These are phyloP conservation scores for Plantago major DNA, from an alignment of 257 asterid species.

Conservation along the genomic window DNA sequence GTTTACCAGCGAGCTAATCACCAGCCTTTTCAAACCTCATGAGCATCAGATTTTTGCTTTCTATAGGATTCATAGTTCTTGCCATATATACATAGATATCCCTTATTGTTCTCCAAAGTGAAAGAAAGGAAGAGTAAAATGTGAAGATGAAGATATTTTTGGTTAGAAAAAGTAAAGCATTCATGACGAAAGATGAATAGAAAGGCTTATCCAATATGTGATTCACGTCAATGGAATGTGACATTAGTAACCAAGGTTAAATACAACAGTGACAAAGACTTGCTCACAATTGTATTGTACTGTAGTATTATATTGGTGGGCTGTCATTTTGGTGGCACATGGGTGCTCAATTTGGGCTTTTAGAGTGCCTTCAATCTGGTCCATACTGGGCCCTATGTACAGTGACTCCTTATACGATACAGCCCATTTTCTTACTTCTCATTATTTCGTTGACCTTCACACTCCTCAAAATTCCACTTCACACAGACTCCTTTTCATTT, in stretches of 20 bases:
- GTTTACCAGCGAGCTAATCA: no score
- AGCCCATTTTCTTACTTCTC: background rate
- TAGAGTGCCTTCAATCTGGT: constrained; percentile 15
- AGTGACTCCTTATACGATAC: constrained; percentile 5
- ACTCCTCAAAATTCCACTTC: background rate
- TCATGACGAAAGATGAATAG: background rate
- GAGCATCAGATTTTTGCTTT: no score
- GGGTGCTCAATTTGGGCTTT: constrained; percentile 23
- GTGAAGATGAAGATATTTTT: background rate
- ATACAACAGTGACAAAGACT: background rate
- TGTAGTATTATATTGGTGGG: no score
- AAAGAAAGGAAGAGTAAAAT: no score
- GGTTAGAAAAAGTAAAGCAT: background rate
- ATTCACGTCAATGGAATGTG: constrained; percentile 15
- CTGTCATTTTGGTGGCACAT: constrained; percentile 10
- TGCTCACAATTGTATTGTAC: no score
- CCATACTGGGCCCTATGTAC: constrained; percentile 15
- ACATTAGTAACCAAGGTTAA: constrained; percentile 11
- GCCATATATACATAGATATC: no score
- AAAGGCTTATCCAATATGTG: constrained; percentile 11
- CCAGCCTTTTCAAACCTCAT: no score
- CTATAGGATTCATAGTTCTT: no score
- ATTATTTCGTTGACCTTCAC: constrained; percentile 6
- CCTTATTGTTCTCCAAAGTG: no score
- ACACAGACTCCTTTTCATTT: background rate